Base-by-base conservation (phyloP, 176 grass and related monocot genomes). In the Hordeum marinum region DNA sequence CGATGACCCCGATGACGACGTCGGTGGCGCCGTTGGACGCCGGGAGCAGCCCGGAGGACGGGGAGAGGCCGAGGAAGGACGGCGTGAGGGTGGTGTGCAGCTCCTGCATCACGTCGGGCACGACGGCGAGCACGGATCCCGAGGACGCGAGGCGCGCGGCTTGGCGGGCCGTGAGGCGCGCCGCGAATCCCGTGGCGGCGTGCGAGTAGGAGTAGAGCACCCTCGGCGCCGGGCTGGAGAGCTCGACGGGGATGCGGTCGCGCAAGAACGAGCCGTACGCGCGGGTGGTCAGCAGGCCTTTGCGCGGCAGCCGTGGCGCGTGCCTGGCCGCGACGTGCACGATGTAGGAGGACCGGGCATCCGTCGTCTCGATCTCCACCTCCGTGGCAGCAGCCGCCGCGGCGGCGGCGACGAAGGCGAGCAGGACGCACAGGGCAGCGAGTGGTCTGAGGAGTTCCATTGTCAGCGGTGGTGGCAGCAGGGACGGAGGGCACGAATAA, bases 1-100 rank as follows among this genome's bases (percentile, higher is more conserved):
- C 72, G 4, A 82, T 1, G 20, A 82, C 1, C 0, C 12, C 79
- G 11, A 94, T 76, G 41, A 90, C 75, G 25, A 65, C 72, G 20
- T 72, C 62, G 1, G 84, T 37, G 9, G 83, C 92, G 17, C 55
- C 17, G 62, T 68, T 72, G 5, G 89, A 84, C 11, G 37, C 37
- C 0, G 85, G 73, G 66, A 83, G 82, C 11, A 93, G 78, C 20
- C 92, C 86, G 2, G 41, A 55, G 13, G 72, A 78, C 32, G 66
- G 20, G 0, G 88, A 94, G 61, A 94, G 89, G 34, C n/a, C 54
- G 79, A 94, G 89, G 86, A 94, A 91, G 6, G 67, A 68, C 2
- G 89, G 69, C 23, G 92, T 37, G 0, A 34, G 75, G 4, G 89
- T 94, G 79, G 89, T 94, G 74, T 91, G 92, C 10, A 43, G 82